Evolutionary conservation across 2,329 filamentous ascomycete genomes (phyloP).

Genomic region (Curvularia lunata): DNA sequence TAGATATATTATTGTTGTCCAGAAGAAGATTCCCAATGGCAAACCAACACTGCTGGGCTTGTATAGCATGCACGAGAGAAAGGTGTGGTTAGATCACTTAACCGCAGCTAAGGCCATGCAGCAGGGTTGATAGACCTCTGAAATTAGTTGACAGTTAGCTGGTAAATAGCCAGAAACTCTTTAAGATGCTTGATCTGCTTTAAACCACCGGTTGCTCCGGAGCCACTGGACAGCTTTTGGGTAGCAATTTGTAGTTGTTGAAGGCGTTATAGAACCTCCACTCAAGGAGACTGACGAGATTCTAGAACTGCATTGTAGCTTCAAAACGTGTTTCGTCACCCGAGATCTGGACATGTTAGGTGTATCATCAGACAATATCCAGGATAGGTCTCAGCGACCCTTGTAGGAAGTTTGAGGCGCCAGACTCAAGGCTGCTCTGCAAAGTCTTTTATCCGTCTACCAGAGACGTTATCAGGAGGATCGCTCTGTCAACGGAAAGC

Average conservation of each 20-base stretch:
- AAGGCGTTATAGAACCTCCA: conserved; percentile 11
- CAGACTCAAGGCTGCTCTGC: no score
- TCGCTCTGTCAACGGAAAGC: no score
- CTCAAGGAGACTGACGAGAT: neutral
- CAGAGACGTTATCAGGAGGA: conserved; percentile 2
- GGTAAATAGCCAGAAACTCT: conserved; percentile 2
- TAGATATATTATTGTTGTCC: conserved; percentile 30
- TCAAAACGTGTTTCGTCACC: conserved; percentile 12
- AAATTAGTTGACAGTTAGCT: conserved; percentile 22
- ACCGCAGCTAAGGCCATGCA: neutral
- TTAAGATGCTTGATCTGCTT: no score
- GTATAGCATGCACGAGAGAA: conserved; percentile 22
- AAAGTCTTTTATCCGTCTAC: neutral
- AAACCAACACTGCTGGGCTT: conserved; percentile 33
- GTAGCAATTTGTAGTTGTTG: no score
- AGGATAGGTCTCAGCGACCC: no score
- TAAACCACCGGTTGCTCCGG: no score
- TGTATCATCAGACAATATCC: no score
- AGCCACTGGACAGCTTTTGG: no score
- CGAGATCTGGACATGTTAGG: no score
- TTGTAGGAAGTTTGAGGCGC: no score
- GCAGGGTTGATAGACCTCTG: neutral
- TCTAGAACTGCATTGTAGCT: neutral
- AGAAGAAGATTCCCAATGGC: conserved; percentile 10
- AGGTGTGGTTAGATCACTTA: conserved; percentile 28